Base-by-base conservation (phyloP, 2,329 filamentous ascomycete species). In the Fusarium bactridioides region DNA sequence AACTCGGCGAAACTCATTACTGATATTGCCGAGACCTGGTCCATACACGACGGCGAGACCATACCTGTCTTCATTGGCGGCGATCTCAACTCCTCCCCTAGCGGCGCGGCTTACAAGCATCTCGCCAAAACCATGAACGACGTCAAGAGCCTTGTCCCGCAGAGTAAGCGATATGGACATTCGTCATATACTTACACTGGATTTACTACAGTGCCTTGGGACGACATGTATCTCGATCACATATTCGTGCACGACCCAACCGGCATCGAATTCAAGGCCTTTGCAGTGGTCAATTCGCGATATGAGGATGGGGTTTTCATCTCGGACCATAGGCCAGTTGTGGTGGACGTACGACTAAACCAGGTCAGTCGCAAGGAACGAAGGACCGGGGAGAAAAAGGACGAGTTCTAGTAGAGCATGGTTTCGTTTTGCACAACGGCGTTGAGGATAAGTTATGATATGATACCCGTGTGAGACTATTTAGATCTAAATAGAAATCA, bases 1-100 rank as follows among this genome's bases (percentile, higher is more conserved):
- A 84, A 79, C 74, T 82, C 74, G 74, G 86, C 71, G 75, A 82
- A 78, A 71, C 84, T 75, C 10, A 76, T 87, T 27, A 77, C 82
- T 61, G 33, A 69, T 10, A n/a, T 81, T 8, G 77, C 80, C 6
- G 62, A 74, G 19, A 70, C 74, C n/a, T 81, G 77, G 79, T 70
- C 74, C 23, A 35, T 40, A 4, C 57, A 67, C 25, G 58, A 66
- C n/a, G 51, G 51, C 21, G 55, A 63, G 19, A 73, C 56, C 6
- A 44, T 77, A 12, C 77, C 77, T 16, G 79, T 81, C 12, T 82
- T 82, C 50, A 27, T 82, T 9, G 78, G 74, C 13, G 80, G 80
- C 16, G 80, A 82, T 57, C 70, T 82, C 48, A 82, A 81, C 62
- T 66, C 77, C 13, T 61, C 73, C 29, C 78, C 79, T 11, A 72